A percentile compares a stretch with the other conserved stretches of the same genome.
These are phyloP conservation scores for Pulveroboletus sp. DNA, from an alignment of 768 basidiomycete genomes.

Conservation along the genomic window DNA sequence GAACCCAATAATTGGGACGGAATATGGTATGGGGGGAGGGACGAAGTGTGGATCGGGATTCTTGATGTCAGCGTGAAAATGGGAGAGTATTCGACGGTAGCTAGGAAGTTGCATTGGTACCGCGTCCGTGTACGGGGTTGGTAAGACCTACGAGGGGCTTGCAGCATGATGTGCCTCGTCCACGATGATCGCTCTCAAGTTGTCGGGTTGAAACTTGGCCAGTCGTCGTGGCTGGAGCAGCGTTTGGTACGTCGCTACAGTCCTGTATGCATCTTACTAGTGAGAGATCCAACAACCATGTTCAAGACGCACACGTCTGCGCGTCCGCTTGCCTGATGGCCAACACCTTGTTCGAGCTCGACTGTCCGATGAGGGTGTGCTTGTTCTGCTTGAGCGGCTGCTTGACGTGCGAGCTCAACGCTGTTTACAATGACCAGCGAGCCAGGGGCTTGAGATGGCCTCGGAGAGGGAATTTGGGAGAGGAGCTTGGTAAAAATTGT, in stretches of 20 bases:
- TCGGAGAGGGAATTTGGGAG: conserved; percentile 51
- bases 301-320: conserved; percentile 68
- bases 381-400: conserved; percentile 62
- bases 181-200: conserved; percentile 72
- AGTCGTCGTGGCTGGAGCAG: conserved; percentile 59
- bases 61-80: conserved; percentile 67
- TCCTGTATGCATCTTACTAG: conserved; percentile 38
- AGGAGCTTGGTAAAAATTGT: conserved; percentile 86
- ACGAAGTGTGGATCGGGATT: conserved; percentile 43
- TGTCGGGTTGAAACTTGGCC: conserved; percentile 66
- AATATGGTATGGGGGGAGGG: conserved; percentile 38
- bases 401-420: conserved; percentile 84
- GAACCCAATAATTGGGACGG: conserved; percentile 86
- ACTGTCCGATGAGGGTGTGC: conserved; percentile 72
- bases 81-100: conserved; percentile 78
- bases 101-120: conserved; percentile 32
- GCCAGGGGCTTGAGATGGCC: conserved; percentile 41
- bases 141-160: conserved; percentile 72
- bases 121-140: neutral
- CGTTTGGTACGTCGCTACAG: conserved; percentile 88
- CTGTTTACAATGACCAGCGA: conserved; percentile 86
- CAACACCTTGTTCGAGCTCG: conserved; percentile 87
- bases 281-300: neutral
- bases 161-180: conserved; percentile 97
- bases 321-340: conserved; percentile 65